Conservation (phyloP, 2,329 filamentous ascomycete genomes). For the Phialophora tarda region DNA sequence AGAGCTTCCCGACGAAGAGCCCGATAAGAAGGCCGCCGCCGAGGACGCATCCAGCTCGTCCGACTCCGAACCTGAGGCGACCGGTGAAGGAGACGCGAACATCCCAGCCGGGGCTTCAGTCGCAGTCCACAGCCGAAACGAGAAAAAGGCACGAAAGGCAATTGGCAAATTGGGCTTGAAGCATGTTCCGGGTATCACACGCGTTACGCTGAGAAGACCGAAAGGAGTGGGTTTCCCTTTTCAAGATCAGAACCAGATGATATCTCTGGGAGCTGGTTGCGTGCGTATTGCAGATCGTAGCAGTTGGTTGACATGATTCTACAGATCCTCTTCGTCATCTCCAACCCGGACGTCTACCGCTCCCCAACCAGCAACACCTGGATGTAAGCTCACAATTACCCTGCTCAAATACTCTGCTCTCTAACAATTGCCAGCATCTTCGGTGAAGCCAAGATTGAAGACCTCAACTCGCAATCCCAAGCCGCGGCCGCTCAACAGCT, state of each 20-base stretch:
- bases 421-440: slow-evolving; percentile 73
- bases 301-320: slow-evolving; percentile 18
- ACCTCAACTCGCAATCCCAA: slow-evolving; percentile 97
- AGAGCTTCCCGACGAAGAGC: slow-evolving; percentile 88
- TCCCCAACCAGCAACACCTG: slow-evolving; percentile 99
- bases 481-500: slow-evolving; percentile 95
- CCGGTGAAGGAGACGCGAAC: slow-evolving; percentile 57
- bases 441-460: slow-evolving; percentile 99
- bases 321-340: slow-evolving; percentile 99
- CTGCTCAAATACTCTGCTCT: not conserved
- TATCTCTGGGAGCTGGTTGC: not conserved
- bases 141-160: slow-evolving; percentile 99
- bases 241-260: not conserved
- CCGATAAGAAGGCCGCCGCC: slow-evolving; percentile 80
- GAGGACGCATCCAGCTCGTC: slow-evolving; percentile 67
- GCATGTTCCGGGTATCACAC: slow-evolving; percentile 95
- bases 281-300: not conserved
- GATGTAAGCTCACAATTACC: slow-evolving; percentile 73
- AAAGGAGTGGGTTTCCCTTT: slow-evolving; percentile 84
- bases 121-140: slow-evolving; percentile 96
- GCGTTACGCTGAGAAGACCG: slow-evolving; percentile 94
- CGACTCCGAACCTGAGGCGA: slow-evolving; percentile 54
- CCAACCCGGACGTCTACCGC: slow-evolving; percentile 99
- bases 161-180: slow-evolving; percentile 98
- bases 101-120: slow-evolving; percentile 85